Conservation (phyloP, 108 stramenopile genomes). For the Nitzschia putrida region DNA sequence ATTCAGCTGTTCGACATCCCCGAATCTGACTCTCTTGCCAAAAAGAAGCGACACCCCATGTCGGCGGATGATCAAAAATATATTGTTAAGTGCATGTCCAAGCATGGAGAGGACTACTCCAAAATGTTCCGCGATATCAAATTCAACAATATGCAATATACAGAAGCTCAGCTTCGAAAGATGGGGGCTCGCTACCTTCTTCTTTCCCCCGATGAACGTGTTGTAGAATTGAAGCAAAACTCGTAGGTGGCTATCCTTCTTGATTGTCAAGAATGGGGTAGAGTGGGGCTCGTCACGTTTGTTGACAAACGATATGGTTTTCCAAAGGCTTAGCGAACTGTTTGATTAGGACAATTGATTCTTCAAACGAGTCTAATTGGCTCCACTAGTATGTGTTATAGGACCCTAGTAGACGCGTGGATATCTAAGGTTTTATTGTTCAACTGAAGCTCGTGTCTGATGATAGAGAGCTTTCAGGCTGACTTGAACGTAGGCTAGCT, state of each 20-base stretch:
- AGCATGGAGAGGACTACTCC: constrained; percentile 72
- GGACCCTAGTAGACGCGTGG: too few species aligned
- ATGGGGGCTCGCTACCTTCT: constrained; percentile 72
- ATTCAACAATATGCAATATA: constrained; percentile 81
- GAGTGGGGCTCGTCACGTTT: too few species aligned
- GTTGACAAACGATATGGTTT: too few species aligned
- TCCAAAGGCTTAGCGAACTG: too few species aligned
- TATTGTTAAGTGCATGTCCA: constrained; percentile 68
- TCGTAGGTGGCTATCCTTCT: too few species aligned
- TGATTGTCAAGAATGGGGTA: too few species aligned
- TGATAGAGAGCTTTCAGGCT: neutral
- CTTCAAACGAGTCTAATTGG: too few species aligned
- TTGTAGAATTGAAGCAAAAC: constrained; percentile 45
- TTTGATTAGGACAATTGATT: too few species aligned
- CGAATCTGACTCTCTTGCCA: constrained; percentile 56
- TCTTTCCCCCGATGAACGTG: constrained; percentile 57
- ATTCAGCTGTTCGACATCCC: constrained; percentile 85
- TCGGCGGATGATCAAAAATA: constrained; percentile 73
- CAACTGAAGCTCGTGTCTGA: too few species aligned
- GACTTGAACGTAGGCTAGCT: neutral
- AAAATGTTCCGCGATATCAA: constrained; percentile 77
- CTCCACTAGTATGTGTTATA: too few species aligned
- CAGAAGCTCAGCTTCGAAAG: constrained; percentile 65
- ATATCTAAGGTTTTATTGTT: too few species aligned
- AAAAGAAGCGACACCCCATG: constrained; percentile 50